Evolutionary conservation across 1,284 basidiomycete species (phyloP), one percentile per base, ranked within the genome.

Genomic region (Rhodotorula sp.): DNA sequence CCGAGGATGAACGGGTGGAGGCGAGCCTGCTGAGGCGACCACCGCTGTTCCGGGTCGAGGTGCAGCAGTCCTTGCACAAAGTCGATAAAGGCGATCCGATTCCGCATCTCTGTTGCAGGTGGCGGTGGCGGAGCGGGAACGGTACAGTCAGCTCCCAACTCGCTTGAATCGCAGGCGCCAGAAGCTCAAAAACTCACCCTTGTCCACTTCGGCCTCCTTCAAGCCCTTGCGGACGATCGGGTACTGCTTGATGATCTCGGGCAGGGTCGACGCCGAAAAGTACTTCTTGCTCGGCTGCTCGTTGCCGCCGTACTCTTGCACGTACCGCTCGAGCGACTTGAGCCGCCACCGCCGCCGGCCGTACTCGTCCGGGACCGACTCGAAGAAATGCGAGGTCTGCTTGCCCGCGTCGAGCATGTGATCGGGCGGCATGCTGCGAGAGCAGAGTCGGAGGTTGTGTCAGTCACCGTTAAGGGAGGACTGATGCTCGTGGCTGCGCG

Each of bases 221-320:
- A 92, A 87, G 65, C 89, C 89, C 78, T 89, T 86, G 68, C 86
- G 84, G 29, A 92, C 89, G 86, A 96, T 89, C 29, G 95, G 93
- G 68, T 97, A 95, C 68, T 91, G 91, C 81, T 93, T 93, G 82
- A 99, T 91, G 79, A 99, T 97, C 72, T 99, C 96, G 7, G 92
- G 93, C 62, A 99, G 83, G 29, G 92, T 91, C 23, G 89, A 93
- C 34, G 94, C 93, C 81, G 94, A 93, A 86, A 99, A 99, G 82
- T 99, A 99, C 82, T 97, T 94, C 82, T 99, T 98, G 78, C 93
- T 94, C 0, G 95, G 94, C 81, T 97, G 94, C 81, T 99, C 96
- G 77, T 94, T 91, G 15, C 91, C 91, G 73, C 91, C 91, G 82
- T 97, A 94, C 82, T 99, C 96, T 61, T 90, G 87, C 12, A 92